These are phyloP conservation scores for Boletus reticuloceps DNA, from an alignment of 768 basidiomycete genomes.

Conservation along the genomic window DNA sequence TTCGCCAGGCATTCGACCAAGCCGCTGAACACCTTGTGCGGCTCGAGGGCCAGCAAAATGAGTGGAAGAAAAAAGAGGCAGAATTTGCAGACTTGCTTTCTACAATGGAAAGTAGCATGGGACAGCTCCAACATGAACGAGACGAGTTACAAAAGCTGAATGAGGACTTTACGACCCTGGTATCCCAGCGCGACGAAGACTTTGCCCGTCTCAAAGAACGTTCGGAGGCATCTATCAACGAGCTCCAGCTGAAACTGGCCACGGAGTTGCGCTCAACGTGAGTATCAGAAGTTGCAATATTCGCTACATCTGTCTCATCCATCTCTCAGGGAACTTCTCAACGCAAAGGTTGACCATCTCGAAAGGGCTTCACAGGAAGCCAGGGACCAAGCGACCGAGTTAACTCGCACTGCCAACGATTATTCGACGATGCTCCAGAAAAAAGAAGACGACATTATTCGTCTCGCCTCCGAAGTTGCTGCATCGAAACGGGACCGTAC, in stretches of 20 bases:
- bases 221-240: conserved; percentile 58
- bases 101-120: conserved; percentile 57
- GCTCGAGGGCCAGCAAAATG: conserved; percentile 73
- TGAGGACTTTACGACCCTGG: conserved; percentile 68
- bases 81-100: conserved; percentile 59
- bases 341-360: conserved; percentile 54
- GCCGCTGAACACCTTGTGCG: conserved; percentile 85
- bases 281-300: conserved; percentile 20
- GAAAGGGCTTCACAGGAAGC: conserved; percentile 69
- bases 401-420: conserved; percentile 74
- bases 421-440: conserved; percentile 72
- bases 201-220: conserved; percentile 70
- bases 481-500: conserved; percentile 53
- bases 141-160: conserved; percentile 62
- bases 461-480: conserved; percentile 53
- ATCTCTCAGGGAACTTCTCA: conserved; percentile 55
- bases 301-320: not conserved
- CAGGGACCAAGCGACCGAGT: conserved; percentile 74
- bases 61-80: conserved; percentile 61
- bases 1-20: conserved; percentile 73
- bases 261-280: conserved; percentile 64
- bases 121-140: conserved; percentile 53
- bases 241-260: conserved; percentile 71
- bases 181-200: conserved; percentile 79
- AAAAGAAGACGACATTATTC: conserved; percentile 70